A percentile compares a stretch with the other conserved stretches of the same genome.
phyloP scores from a whole-genome alignment of 495 filamentous ascomycete genomes.

The Aspergillus cavernicola region DNA sequence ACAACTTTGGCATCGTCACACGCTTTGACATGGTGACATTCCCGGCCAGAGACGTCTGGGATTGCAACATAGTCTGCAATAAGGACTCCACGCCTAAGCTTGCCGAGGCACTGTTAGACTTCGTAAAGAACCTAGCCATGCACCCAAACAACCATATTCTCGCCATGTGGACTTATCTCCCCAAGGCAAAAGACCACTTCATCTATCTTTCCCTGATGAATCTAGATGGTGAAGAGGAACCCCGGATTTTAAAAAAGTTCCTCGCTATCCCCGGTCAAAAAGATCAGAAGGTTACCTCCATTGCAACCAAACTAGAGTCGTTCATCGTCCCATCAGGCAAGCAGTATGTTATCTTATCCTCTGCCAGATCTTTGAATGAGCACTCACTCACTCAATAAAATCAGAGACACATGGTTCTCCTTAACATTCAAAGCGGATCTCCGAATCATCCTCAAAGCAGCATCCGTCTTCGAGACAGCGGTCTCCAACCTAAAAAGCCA shows the following conservation, averaged over 20 bases:
- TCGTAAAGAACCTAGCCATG: not conserved
- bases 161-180: not conserved
- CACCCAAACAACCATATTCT: not conserved
- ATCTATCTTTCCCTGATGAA: not conserved
- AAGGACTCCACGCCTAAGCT: not conserved
- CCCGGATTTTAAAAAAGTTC: not conserved
- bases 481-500: not conserved
- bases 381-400: not conserved
- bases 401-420: not conserved
- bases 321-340: not conserved
- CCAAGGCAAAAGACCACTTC: not conserved
- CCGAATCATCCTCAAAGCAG: not conserved
- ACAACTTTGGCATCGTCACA: slow-evolving; percentile 11
- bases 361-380: not conserved
- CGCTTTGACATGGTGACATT: slow-evolving; percentile 7
- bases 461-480: not conserved
- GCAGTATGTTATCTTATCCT: not conserved
- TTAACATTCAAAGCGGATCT: not conserved
- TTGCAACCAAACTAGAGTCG: not conserved
- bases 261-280: not conserved
- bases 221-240: not conserved
- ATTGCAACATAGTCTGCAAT: not conserved
- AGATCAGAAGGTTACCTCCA: not conserved
- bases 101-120: not conserved
- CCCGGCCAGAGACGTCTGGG: not conserved